Evolutionary conservation across 345 rosid genomes (phyloP), one percentile per base, ranked within the genome.

Genomic region (Gossypium anomalum): DNA sequence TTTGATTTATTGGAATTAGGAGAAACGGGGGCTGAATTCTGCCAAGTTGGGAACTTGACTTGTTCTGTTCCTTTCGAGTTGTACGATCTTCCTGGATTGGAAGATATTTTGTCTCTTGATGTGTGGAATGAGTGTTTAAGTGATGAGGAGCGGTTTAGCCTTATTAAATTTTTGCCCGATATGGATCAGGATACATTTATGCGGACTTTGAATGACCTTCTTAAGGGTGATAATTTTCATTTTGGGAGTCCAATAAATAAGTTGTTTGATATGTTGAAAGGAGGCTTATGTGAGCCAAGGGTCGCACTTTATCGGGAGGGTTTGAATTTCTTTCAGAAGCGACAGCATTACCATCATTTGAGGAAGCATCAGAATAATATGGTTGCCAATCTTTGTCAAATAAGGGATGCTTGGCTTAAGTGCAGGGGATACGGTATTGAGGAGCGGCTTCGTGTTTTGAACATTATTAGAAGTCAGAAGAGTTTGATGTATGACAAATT

Each of bases 211-310:
- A 89, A 87, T 79, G 90, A 88, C 81, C 97, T 95, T 81, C 83
- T 93, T 56, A 80, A 81, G 41, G 98, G 97, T 49, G 52, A 82
- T 44, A 93, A 88, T 85, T 85, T 95, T 72, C 98, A 95, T 80
- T 95, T 95, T 82, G 94, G 93, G 15, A 93, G 93, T 79, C 99
- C 99, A 7, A 47, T 93, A 67, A 85, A 83, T 80, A 90, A 82
- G 83, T 75, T 95, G 83, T 90, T 93, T 87, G 87, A 89, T 69
- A 90, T 91, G 99, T 72, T 95, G 80, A 95, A 88, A 72, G 98
- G 97, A 69, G 99, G 99, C 8, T 82, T 93, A 73, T 95, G 98
- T 76, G 99, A 95, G 67, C 99, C 99, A 0, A 90, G 99, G 71
- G 97, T 89, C 78, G 89, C 92, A 0, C 97, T 95, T 79, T 95